Conservation (phyloP, 108 stramenopile genomes). For the Discostella pseudostelligera region DNA sequence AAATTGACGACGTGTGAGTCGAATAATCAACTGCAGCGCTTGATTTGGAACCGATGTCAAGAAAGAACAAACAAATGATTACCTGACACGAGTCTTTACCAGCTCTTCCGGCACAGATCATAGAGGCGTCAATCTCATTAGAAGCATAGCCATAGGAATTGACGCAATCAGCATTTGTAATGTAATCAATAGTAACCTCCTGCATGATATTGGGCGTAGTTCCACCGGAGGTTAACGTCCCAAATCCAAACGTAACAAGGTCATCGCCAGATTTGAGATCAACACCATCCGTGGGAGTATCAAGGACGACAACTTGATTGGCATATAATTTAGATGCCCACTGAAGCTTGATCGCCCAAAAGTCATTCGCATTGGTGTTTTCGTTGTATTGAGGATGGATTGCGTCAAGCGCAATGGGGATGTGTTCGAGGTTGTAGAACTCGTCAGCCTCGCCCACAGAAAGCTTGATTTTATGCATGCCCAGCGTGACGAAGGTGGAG, state of each 20-base stretch:
- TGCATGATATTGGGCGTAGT: constrained; percentile 1
- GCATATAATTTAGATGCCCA: constrained; percentile 8
- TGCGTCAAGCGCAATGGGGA: not conserved
- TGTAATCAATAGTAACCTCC: constrained; percentile 1
- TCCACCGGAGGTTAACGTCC: constrained; percentile 4
- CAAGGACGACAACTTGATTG: not conserved
- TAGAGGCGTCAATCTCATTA: not conserved
- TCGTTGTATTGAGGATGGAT: not conserved
- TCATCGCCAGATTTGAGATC: not conserved
- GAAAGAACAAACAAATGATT: not conserved
- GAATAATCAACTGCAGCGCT: not conserved
- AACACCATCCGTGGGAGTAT: not conserved
- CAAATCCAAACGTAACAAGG: constrained; percentile 1
- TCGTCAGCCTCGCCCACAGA: not conserved
- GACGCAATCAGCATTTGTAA: not conserved
- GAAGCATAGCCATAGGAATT: not conserved
- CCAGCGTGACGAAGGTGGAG: not conserved
- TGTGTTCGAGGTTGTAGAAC: not conserved
- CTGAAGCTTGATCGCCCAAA: not conserved
- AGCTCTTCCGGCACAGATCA: not conserved
- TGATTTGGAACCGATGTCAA: no score
- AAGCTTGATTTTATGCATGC: not conserved
- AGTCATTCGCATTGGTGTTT: not conserved
- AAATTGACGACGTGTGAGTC: no score
- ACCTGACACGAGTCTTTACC: constrained; percentile 5